Evolutionary conservation across 2,329 filamentous ascomycete genomes (phyloP), one percentile per base, ranked within the genome.

Genomic region (Ceratocystiopsis sp.): DNA sequence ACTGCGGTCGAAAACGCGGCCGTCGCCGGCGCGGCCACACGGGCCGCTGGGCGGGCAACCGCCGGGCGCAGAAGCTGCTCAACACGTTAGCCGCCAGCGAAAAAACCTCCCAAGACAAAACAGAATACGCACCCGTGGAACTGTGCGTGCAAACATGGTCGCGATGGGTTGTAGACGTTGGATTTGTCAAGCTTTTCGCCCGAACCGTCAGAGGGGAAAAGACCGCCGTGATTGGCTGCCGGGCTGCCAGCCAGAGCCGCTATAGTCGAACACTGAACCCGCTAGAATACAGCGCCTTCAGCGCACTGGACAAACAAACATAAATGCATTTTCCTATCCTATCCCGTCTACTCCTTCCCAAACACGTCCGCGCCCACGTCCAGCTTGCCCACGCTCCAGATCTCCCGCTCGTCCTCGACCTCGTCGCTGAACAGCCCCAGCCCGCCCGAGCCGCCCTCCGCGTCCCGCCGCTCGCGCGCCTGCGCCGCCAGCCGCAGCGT

Each of bases 321-420:
- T n/a, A n/a, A n/a, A n/a, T n/a, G n/a, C n/a, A n/a, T 36, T 5
- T 16, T 10, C n/a, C n/a, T 4, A 16, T 36, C 6, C 35, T 10
- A 16, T 9, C n/a, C n/a, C n/a, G 4, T n/a, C 40, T 38, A 47
- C 44, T 62, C 57, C 47, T 63, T 64, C 38, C 61, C 58, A 56
- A 71, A 70, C 8, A 65, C 58, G 45, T 84, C 82, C 10, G 73
- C 80, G 39, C 64, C 66, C 13, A 87, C 64, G 57, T 96, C 89
- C 41, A 94, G 78, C 61, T 81, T 87, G 7, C 91, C 91, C 41
- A 98, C 81, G 58, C 84, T 91, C 87, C 86, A 93, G 49, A 98
- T 78, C 66, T 98, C 91, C 61, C 76, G 80, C 66, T 95, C 85
- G 62, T 98, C 91, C 56, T 98, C 91, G 32, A 77, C 66, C 64